Evolutionary conservation across 495 filamentous ascomycete species (phyloP).

Genomic region (Articulospora tetracladia): DNA sequence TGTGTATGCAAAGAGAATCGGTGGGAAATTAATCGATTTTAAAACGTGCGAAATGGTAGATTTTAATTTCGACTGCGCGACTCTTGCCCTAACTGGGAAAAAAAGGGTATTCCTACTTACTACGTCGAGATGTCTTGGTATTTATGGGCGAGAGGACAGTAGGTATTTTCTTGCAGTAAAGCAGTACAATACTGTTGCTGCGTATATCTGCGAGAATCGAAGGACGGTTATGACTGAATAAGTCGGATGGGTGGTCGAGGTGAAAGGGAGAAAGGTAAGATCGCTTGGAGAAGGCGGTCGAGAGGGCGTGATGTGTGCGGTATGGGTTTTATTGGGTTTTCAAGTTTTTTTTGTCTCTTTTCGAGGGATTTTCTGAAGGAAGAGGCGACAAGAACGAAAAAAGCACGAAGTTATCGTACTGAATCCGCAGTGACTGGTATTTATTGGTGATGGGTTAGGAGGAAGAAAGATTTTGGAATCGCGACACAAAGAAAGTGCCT

Average conservation of each 20-base stretch:
- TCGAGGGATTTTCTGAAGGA: conserved; percentile 44
- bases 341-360: conserved; percentile 54
- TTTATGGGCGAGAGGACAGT: conserved; percentile 6
- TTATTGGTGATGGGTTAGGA: conserved; percentile 23
- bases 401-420: conserved; percentile 31
- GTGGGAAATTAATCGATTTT: not conserved
- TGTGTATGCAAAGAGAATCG: conserved; percentile 5
- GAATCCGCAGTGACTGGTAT: conserved; percentile 17
- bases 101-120: conserved; percentile 2
- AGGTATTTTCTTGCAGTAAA: conserved; percentile 11
- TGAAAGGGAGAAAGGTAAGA: conserved; percentile 25
- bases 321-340: conserved; percentile 35
- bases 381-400: conserved; percentile 38
- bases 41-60: not conserved
- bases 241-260: conserved; percentile 9
- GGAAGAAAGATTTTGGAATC: conserved; percentile 16
- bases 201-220: conserved; percentile 17
- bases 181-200: conserved; percentile 14
- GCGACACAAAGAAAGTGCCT: conserved; percentile 10
- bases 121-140: conserved; percentile 14
- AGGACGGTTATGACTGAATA: conserved; percentile 6
- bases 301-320: not conserved
- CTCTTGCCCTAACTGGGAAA: not conserved
- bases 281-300: conserved; percentile 21
- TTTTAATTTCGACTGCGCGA: not conserved